Percentiles rank a stretch among this genome's conserved stretches.
Evolutionary conservation across 495 filamentous ascomycete genomes (phyloP).

Genomic region (Xylaria acuta): DNA sequence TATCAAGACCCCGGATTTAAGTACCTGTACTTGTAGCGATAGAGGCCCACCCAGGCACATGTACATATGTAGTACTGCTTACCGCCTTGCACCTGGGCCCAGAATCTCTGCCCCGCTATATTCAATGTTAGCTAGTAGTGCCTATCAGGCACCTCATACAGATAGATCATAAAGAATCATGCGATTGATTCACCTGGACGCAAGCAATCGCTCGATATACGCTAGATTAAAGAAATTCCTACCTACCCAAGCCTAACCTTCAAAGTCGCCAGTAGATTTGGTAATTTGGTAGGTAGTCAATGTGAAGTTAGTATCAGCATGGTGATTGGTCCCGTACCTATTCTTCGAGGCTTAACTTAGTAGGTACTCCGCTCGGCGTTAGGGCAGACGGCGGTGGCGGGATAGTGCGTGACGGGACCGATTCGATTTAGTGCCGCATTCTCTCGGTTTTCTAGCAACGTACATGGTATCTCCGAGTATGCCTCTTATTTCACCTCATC

Average conservation of each 20-base stretch:
- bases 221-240: not conserved
- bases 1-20: constrained; percentile 6
- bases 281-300: not conserved
- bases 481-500: constrained; percentile 10
- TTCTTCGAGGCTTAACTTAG: not conserved
- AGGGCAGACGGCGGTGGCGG: not conserved
- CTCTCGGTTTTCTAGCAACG: not conserved
- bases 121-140: too few species aligned
- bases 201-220: not conserved
- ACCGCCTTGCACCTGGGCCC: too few species aligned
- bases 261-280: too few species aligned
- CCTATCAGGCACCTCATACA: too few species aligned
- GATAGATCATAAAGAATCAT: not conserved
- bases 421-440: not conserved
- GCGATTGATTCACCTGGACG: not conserved
- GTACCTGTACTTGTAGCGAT: too few species aligned
- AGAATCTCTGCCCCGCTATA: too few species aligned
- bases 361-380: constrained; percentile 12
- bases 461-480: not conserved
- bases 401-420: constrained; percentile 4
- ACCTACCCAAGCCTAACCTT: too few species aligned
- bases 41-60: too few species aligned
- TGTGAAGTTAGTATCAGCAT: not conserved
- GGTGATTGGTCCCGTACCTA: too few species aligned
- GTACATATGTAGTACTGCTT: too few species aligned